phyloP scores from a whole-genome alignment of 2,329 filamentous ascomycete genomes.

The Colletotrichum caudatum region DNA sequence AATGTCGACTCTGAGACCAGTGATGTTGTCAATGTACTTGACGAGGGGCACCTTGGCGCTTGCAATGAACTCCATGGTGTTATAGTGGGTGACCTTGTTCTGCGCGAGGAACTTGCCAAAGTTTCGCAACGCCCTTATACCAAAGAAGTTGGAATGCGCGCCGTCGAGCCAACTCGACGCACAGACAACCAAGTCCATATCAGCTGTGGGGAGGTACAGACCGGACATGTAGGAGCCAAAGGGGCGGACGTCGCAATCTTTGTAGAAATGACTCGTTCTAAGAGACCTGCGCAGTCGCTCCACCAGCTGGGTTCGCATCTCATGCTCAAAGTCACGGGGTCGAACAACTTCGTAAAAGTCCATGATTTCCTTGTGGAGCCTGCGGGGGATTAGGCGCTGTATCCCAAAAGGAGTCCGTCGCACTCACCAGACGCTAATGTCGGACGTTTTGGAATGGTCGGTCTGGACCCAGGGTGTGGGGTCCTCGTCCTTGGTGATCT shows the following conservation, averaged over 20 bases:
- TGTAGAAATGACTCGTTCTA: constrained; percentile 63
- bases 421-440: constrained; percentile 69
- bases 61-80: constrained; percentile 75
- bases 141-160: constrained; percentile 58
- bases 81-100: constrained; percentile 67
- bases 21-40: constrained; percentile 86
- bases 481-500: constrained; percentile 54
- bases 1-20: constrained; percentile 87
- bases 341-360: constrained; percentile 90
- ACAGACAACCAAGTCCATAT: constrained; percentile 93
- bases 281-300: constrained; percentile 73
- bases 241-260: constrained; percentile 73
- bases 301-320: constrained; percentile 79
- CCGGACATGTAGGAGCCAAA: constrained; percentile 97
- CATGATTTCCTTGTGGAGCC: constrained; percentile 88
- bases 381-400: constrained; percentile 49
- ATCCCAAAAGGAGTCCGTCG: not conserved
- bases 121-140: constrained; percentile 68
- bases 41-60: constrained; percentile 89
- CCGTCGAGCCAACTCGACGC: constrained; percentile 58
- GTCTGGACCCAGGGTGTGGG: constrained; percentile 72
- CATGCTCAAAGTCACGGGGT: constrained; percentile 81
- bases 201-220: constrained; percentile 77
- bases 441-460: constrained; percentile 66
- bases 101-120: constrained; percentile 71